These are phyloP conservation scores for Lipomyces mesembrius DNA, from an alignment of 805 yeast species.

Conservation along the genomic window DNA sequence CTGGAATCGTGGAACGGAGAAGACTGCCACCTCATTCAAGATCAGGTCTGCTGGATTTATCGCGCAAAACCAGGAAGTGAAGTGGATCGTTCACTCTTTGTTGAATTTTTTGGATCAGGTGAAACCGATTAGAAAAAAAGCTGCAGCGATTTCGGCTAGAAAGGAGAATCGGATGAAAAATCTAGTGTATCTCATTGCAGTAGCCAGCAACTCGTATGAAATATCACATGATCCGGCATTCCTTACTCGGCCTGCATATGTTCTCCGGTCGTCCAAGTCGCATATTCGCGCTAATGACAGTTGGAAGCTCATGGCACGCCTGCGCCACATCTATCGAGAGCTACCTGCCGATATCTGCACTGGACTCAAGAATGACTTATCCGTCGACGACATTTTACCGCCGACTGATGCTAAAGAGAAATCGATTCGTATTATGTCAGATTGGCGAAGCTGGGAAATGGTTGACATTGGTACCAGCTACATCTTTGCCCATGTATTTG, in stretches of 20 bases:
- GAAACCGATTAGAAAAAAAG: constrained; percentile 39
- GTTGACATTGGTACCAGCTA: constrained; percentile 61
- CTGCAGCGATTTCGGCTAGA: constrained; percentile 29
- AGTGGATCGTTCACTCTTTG: constrained; percentile 40
- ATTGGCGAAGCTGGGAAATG: constrained; percentile 94
- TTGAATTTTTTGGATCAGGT: constrained; percentile 30
- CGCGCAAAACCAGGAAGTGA: constrained; percentile 45
- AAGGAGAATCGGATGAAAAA: constrained; percentile 39
- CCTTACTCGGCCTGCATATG: constrained; percentile 84
- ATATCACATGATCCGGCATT: constrained; percentile 87
- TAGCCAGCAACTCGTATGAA: constrained; percentile 55
- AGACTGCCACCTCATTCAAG: constrained; percentile 39
- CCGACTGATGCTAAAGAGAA: constrained; percentile 59
- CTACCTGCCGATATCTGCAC: constrained; percentile 55
- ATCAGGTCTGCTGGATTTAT: constrained; percentile 45
- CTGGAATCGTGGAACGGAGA: constrained; percentile 41
- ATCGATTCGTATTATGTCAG: constrained; percentile 63
- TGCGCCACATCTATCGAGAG: constrained; percentile 70
- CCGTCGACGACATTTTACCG: constrained; percentile 10
- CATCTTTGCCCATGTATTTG: constrained; percentile 59
- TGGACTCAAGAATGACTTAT: constrained; percentile 49
- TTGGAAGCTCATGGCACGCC: constrained; percentile 82
- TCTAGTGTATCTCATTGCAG: constrained; percentile 51
- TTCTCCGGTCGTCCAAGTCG: constrained; percentile 68
- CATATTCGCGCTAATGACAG: constrained; percentile 82